phyloP scores from a whole-genome alignment of 371 early-diverging fungal genomes.

The Mortierella sp. region DNA sequence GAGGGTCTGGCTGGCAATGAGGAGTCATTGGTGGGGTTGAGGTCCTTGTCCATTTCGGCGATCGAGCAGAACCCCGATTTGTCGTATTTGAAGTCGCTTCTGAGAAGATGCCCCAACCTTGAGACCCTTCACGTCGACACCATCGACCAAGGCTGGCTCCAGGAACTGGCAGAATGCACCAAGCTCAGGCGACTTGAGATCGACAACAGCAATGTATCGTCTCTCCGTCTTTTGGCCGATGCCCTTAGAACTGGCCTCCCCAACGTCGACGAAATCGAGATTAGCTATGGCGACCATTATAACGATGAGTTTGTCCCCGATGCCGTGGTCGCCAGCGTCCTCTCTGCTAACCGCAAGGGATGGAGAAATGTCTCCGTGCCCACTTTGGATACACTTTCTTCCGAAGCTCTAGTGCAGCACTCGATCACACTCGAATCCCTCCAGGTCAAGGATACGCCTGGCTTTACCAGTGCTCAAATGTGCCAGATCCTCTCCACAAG shows the following conservation, averaged over 20 bases:
- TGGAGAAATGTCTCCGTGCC: not conserved
- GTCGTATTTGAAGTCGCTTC: not conserved
- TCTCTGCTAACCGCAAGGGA: not conserved
- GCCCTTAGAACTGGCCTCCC: not conserved
- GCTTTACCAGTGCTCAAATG: not conserved
- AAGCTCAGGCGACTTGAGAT: not conserved
- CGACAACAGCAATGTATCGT: not conserved
- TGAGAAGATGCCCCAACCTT: not conserved
- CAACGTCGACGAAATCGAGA: not conserved
- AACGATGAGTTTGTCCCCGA: not conserved
- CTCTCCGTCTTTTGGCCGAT: not conserved
- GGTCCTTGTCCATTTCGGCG: not conserved
- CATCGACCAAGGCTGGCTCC: not conserved
- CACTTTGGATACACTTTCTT: not conserved
- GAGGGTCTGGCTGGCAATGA: not conserved
- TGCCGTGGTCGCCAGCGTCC: not conserved
- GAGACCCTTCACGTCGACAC: not conserved
- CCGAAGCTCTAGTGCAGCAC: not conserved
- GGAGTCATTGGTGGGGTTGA: not conserved
- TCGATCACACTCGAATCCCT: not conserved
- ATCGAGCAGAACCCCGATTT: not conserved
- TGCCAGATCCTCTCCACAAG: slow-evolving; percentile 2
- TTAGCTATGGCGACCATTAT: not conserved
- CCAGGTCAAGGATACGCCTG: not conserved
- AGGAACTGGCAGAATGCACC: not conserved